Evolutionary conservation across 2,329 filamentous ascomycete species (phyloP), one percentile per base, ranked within the genome.

Genomic region (Microsporum canis): DNA sequence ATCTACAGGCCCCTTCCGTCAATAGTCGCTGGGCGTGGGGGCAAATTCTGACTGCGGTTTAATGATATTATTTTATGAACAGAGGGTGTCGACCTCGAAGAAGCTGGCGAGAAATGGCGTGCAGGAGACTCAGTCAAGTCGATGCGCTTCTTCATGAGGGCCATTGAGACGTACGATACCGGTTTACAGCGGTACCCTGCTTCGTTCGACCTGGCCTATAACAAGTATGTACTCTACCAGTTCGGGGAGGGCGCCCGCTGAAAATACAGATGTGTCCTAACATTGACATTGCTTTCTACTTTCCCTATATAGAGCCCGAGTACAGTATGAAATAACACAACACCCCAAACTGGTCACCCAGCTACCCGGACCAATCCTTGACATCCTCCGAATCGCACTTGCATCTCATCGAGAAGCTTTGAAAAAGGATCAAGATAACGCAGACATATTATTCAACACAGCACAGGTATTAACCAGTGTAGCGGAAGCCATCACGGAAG

Each of bases 51-150:
- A 60, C 34, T 43, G n/a, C 38, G 17, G 17, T 23, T 23, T 23
- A 23, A 23, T 23, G 17, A 23, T 29, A 6, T 23, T 29, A 36
- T 36, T n/a, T 33, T 29, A 10, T 8, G n/a, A 56, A 38, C 58
- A 80, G 82, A 80, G 29, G 87, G 85, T 8, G 86, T 88, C 60
- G 82, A 85, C 36, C 79, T 84, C 63, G 87, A 90, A 73, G 84
- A 88, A 71, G 84, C 84, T 3, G 87, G 85, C 5, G 85, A 87
- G 64, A 90, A 90, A 79, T 88, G 86, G 84, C 79, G 86, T 57
- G 85, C 81, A 41, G 87, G 87, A 27, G 87, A 90, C 70, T 80
- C 84, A 23, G 81, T 78, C 57, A 89, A 89, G 67, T 81, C 82
- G 3, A 78, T 79, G 64, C 77, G 84, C 55, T 79, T 79, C 67